Evolutionary conservation across 2,329 filamentous ascomycete species (phyloP), one percentile per base, ranked within the genome.

Genomic region (Apiospora koreana): DNA sequence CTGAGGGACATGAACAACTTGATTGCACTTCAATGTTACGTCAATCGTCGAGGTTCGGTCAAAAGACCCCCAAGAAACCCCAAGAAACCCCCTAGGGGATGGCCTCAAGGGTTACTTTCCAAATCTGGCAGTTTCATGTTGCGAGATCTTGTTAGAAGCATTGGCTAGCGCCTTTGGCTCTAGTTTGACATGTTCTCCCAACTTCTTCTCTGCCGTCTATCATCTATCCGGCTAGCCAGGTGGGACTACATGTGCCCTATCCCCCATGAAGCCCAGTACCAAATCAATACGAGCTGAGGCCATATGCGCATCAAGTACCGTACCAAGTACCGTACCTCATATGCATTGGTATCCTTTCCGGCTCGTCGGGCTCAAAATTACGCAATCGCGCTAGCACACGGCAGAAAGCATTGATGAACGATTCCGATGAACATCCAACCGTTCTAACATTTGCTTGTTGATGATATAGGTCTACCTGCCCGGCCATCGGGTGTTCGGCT

Each of bases 41-140:
- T n/a, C n/a, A n/a, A n/a, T 35, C 31, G 16, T 62, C 50, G 28
- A 62, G 28, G 25, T 9, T 31, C 28, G 14, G 50, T 31, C 50
- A 35, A 35, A 28, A 62, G 16, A 25, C 10, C 41, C 35, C 35
- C 35, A 8, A 35, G 35, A 35, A 8, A 8, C 35, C 35, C 35
- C 35, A 35, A 48, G 45, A 48, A n/a, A 31, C 9, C 8, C 50
- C 31, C 38, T 38, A 18, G 54, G 54, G 38, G 14, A 62, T 38
- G 31, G 54, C 31, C 54, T 9, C 28, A n/a, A 62, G 31, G 31
- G 31, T 38, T 8, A 62, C 54, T 62, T 62, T 38, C 54, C 54
- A 23, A 38, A 62, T 62, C 54, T 62, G 54, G 54, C 54, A 62
- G 54, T 62, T 62, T 62, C 54, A 62, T 38, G 54, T 62, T 62